Evolutionary conservation across 192 early-diverging fungal species (phyloP).

Genomic region (Podochytrium sp.): DNA sequence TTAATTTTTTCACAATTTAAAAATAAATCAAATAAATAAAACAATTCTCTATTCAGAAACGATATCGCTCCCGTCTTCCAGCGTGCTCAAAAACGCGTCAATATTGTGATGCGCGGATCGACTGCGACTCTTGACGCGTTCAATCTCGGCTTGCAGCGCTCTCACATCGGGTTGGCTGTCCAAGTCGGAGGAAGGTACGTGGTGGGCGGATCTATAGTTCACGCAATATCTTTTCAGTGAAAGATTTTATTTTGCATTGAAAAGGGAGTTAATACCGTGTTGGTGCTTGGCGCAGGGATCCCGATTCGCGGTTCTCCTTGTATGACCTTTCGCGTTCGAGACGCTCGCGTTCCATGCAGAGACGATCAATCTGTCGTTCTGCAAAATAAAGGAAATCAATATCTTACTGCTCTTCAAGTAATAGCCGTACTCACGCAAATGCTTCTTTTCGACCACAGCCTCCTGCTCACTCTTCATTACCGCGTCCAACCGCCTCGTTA

Average conservation of each 20-base stretch:
- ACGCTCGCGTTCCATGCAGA: slow-evolving; percentile 40
- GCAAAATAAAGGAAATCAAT: background rate
- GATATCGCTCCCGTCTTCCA: slow-evolving; percentile 15
- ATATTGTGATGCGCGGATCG: background rate
- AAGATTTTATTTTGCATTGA: background rate
- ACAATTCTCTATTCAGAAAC: background rate
- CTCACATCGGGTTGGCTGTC: slow-evolving; percentile 17
- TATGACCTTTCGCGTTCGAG: slow-evolving; percentile 33
- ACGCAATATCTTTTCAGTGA: background rate
- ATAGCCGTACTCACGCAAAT: slow-evolving; percentile 23
- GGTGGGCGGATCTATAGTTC: background rate
- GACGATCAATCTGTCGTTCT: slow-evolving; percentile 51
- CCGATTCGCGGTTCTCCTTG: slow-evolving; percentile 16
- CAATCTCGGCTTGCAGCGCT: slow-evolving; percentile 46
- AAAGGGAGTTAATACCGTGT: too few species aligned
- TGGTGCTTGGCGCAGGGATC: background rate
- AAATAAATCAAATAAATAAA: too few species aligned
- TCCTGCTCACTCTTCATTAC: slow-evolving; percentile 40
- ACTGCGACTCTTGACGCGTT: slow-evolving; percentile 48
- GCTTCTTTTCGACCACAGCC: slow-evolving; percentile 41
- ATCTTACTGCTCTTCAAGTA: background rate
- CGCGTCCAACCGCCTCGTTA: slow-evolving; percentile 27
- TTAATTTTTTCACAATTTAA: too few species aligned
- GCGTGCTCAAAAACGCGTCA: background rate
- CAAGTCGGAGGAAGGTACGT: background rate